Percentiles rank a stretch among this genome's conserved stretches.
Evolutionary conservation across 192 early-diverging fungal genomes (phyloP).

Genomic region (Coemansia sp.): DNA sequence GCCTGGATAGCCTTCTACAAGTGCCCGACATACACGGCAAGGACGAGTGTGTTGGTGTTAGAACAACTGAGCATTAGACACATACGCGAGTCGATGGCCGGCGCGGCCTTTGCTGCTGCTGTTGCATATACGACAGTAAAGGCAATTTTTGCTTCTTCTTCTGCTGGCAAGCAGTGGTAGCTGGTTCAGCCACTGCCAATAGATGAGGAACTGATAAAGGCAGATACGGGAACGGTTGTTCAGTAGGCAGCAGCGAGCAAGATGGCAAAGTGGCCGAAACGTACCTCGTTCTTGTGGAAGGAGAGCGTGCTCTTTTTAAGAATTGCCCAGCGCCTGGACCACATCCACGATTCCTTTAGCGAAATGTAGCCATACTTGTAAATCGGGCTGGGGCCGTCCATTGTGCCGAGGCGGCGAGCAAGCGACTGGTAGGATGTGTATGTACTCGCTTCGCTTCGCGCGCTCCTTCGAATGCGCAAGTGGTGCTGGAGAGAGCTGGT

Average conservation of each 20-base stretch:
- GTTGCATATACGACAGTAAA: background rate
- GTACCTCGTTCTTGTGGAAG: slow-evolving; percentile 93
- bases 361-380: slow-evolving; percentile 52
- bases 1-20: slow-evolving; percentile 67
- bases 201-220: too few species aligned
- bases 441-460: background rate
- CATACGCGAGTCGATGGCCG: background rate
- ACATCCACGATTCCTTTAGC: slow-evolving; percentile 92
- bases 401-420: slow-evolving; percentile 13
- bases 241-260: background rate
- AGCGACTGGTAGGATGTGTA: background rate
- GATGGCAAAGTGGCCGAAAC: slow-evolving; percentile 4
- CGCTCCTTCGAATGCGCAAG: background rate
- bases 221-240: too few species aligned
- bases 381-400: slow-evolving; percentile 38
- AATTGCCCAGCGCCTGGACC: slow-evolving; percentile 92
- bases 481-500: too few species aligned
- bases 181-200: background rate
- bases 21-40: background rate
- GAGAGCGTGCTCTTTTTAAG: slow-evolving; percentile 89
- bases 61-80: background rate
- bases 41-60: background rate
- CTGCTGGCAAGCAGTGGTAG: background rate
- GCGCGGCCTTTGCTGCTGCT: background rate
- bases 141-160: background rate